Percentiles rank a stretch among this genome's conserved stretches.
These are phyloP conservation scores for Debaryomyces nepalensis DNA, from an alignment of 1,139 yeast species.

Conservation along the genomic window DNA sequence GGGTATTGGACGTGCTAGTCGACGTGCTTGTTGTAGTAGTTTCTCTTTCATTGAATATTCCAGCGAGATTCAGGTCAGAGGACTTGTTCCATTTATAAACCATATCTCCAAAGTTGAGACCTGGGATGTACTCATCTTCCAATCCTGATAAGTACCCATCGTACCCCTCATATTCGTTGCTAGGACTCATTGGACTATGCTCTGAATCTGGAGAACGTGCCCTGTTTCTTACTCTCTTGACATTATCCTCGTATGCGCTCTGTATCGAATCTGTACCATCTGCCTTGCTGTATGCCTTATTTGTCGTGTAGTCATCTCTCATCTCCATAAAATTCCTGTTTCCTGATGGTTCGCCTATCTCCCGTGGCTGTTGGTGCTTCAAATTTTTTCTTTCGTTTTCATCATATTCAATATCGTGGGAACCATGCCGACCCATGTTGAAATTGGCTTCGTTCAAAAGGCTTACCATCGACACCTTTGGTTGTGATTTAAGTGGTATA, in stretches of 20 bases:
- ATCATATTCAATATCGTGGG: conserved; percentile 9
- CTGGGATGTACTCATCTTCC: conserved; percentile 77
- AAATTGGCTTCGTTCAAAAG: conserved; percentile 36
- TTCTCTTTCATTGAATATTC: conserved; percentile 16
- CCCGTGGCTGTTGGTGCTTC: neutral
- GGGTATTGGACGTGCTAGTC: conserved; percentile 26
- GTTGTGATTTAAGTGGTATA: conserved; percentile 48
- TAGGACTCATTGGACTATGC: conserved; percentile 11
- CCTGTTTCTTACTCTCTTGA: conserved; percentile 41
- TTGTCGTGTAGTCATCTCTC: conserved; percentile 49
- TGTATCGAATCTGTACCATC: conserved; percentile 48
- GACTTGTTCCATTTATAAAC: conserved; percentile 42
- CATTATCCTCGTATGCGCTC: conserved; percentile 53
- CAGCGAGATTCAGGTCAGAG: conserved; percentile 24
- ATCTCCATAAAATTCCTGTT: conserved; percentile 41
- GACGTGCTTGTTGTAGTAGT: conserved; percentile 17
- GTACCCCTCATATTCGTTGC: conserved; percentile 25
- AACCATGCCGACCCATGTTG: conserved; percentile 1
- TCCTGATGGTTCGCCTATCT: conserved; percentile 13
- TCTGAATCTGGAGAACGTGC: conserved; percentile 6
- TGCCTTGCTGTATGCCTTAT: neutral
- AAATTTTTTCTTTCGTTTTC: conserved; percentile 4
- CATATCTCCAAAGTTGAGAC: conserved; percentile 56
- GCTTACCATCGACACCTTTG: conserved; percentile 46
- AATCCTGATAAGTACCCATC: conserved; percentile 42